phyloP scores from a whole-genome alignment of 2,329 filamentous ascomycete genomes.

The Alternaria incomplexa region DNA sequence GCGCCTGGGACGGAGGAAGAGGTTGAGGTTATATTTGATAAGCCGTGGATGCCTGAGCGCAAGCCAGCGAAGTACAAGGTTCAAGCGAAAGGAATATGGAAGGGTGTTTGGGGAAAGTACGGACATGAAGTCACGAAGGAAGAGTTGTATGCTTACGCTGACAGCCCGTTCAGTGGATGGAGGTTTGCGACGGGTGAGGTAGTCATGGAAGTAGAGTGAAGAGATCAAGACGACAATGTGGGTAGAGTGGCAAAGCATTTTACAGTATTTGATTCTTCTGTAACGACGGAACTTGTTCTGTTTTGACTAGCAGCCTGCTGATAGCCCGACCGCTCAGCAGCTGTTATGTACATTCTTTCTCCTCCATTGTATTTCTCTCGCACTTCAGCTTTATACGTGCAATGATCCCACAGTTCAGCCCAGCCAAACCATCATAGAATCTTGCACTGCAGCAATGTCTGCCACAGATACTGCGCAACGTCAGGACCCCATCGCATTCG shows the following conservation, averaged over 20 bases:
- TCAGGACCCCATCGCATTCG: neutral
- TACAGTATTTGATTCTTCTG: neutral
- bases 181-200: constrained; percentile 34
- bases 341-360: neutral
- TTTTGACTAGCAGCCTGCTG: neutral
- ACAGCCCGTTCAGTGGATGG: constrained; percentile 33
- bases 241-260: neutral
- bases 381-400: neutral
- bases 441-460: neutral
- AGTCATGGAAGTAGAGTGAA: constrained; percentile 22
- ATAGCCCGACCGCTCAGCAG: neutral
- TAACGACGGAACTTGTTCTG: neutral
- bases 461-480: constrained; percentile 1
- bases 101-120: constrained; percentile 44
- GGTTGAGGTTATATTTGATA: constrained; percentile 46
- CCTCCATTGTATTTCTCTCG: neutral
- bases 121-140: constrained; percentile 28
- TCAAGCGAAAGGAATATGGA: constrained; percentile 41
- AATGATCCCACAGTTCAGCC: neutral
- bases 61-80: constrained; percentile 48
- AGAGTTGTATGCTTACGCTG: constrained; percentile 33
- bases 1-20: constrained; percentile 41
- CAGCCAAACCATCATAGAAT: neutral
- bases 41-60: constrained; percentile 46
- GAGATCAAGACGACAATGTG: neutral